A percentile compares a stretch with the other conserved stretches of the same genome.
Conservation (phyloP, 768 basidiomycete genomes). For the Nidularia pulvinata region DNA sequence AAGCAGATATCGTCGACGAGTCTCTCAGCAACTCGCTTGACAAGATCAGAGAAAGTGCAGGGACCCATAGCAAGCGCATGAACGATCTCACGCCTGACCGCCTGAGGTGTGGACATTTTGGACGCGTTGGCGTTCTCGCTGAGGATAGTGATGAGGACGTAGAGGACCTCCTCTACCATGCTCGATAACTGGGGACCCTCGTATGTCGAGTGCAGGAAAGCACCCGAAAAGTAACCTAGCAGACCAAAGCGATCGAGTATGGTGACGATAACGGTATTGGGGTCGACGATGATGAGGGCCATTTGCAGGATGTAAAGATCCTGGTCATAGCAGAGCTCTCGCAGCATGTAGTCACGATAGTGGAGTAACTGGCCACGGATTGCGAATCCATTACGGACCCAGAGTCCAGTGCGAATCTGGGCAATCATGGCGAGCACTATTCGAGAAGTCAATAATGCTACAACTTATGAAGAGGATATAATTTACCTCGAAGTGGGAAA, state of each 20-base stretch:
- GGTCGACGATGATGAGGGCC: constrained; percentile 76
- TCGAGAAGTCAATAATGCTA: neutral
- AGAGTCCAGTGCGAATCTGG: constrained; percentile 92
- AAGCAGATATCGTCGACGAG: constrained; percentile 84
- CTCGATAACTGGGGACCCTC: constrained; percentile 71
- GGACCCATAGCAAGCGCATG: constrained; percentile 90
- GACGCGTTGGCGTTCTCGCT: constrained; percentile 80
- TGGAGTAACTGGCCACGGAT: constrained; percentile 95
- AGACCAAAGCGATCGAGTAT: constrained; percentile 92
- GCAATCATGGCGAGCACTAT: constrained; percentile 89
- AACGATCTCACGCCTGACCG: constrained; percentile 83
- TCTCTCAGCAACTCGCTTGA: constrained; percentile 89
- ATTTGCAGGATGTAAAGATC: constrained; percentile 89
- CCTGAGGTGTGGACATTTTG: constrained; percentile 58
- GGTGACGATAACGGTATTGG: constrained; percentile 77
- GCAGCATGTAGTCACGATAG: constrained; percentile 94
- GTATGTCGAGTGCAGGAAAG: constrained; percentile 56
- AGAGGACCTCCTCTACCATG: constrained; percentile 93
- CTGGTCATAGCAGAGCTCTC: constrained; percentile 96
- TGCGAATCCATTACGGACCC: constrained; percentile 97
- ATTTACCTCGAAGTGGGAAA: constrained; percentile 84
- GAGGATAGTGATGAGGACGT: constrained; percentile 83
- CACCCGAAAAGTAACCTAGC: constrained; percentile 75
- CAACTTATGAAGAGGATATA: neutral
- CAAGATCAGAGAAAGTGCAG: constrained; percentile 87